Evolutionary conservation across 371 early-diverging fungal genomes (phyloP), one percentile per base, ranked within the genome.

Genomic region (Ecytonucleospora hepatopenaei): DNA sequence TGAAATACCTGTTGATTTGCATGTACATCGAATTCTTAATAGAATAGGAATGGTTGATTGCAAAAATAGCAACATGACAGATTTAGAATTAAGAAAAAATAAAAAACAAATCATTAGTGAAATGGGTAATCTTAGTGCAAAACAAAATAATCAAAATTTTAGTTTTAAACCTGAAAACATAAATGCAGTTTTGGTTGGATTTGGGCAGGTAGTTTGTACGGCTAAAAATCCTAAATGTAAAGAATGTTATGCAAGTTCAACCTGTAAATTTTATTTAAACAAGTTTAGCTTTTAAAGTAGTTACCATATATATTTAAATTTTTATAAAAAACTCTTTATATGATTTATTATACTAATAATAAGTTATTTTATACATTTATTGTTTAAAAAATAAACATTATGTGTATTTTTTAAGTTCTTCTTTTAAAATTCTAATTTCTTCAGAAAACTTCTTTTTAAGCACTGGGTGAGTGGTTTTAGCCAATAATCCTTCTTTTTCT

Each of bases 1-100:
- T 15, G 97, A 94, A 0, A 93, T 96, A 76, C 91, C 93, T 12
- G 95, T 96, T n/a, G 95, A 96, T 79, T 88, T 88, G 0, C 97
- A 96, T 79, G 94, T 95, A 8, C 90, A 92, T 79, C 84, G 95
- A 34, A 94, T 96, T 33, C 68, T 84, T 24, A 89, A 92, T 64
- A 83, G 92, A 16, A 79, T 95, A 26, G 88, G 89, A 0, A 90
- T 94, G 88, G 85, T 86, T 16, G 81, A 51, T 5, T 86, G 26
- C 79, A 80, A 53, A 84, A 84, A 54, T 61, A 69, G 67, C 8
- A 40, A 12, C n/a, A n/a, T 12, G n/a, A 40, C 40, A 40, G 40
- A 40, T n/a, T 12, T 12, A 40, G 40, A 12, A n/a, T 40, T 40
- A 8, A 40, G 40, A 8, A 12, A 40, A 8, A 40, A 40, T 12